Conservation (phyloP, 2,329 filamentous ascomycete species). For the Proliferodiscus dingleyae region DNA sequence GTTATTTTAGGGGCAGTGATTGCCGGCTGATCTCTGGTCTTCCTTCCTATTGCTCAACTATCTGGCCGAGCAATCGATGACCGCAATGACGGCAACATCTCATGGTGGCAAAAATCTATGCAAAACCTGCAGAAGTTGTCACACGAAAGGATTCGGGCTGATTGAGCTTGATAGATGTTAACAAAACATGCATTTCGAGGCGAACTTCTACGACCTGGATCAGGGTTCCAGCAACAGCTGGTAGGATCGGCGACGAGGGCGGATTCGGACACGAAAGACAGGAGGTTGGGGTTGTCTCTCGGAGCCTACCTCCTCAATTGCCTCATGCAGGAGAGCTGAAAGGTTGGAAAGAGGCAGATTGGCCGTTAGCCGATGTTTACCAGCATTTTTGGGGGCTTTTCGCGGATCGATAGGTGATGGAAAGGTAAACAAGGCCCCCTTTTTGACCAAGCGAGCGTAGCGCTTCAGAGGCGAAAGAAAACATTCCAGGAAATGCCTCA, state of each 20-base stretch:
- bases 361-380: slow-evolving; percentile 25
- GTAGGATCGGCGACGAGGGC: slow-evolving; percentile 4
- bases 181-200: slow-evolving; percentile 15
- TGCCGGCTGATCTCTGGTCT: slow-evolving; percentile 6
- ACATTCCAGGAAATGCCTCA: background rate
- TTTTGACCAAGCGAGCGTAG: slow-evolving; percentile 18
- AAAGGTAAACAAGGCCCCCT: slow-evolving; percentile 27
- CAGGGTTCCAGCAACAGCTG: slow-evolving; percentile 12
- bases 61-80: slow-evolving; percentile 1
- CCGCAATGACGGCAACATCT: slow-evolving; percentile 10
- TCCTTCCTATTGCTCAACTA: slow-evolving; percentile 14
- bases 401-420: slow-evolving; percentile 9
- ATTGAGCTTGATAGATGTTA: slow-evolving; percentile 8
- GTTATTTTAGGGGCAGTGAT: slow-evolving; percentile 6
- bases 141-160: slow-evolving; percentile 15
- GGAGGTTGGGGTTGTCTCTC: slow-evolving; percentile 13
- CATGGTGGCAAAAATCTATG: slow-evolving; percentile 21
- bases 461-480: slow-evolving; percentile 4
- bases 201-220: slow-evolving; percentile 17
- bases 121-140: slow-evolving; percentile 18
- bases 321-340: slow-evolving; percentile 18
- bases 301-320: slow-evolving; percentile 12
- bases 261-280: slow-evolving; percentile 6
- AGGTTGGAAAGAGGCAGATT: slow-evolving; percentile 18
- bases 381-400: slow-evolving; percentile 16